Base-by-base conservation (phyloP, 768 basidiomycete species). In the Leccinellum luteum region DNA sequence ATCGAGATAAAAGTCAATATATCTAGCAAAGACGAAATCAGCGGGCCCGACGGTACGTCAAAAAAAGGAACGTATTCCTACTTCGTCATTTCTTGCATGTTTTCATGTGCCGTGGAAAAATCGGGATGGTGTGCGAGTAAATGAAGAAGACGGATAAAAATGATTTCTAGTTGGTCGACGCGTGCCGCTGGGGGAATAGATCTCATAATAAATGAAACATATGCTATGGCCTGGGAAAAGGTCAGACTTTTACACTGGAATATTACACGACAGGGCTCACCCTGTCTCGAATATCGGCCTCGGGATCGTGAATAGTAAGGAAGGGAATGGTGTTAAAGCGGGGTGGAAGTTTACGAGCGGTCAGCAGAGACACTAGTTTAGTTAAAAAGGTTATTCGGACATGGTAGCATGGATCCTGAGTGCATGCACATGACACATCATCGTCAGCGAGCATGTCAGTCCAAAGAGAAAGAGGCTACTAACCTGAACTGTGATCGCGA, bases 111-210 rank as follows among this genome's bases (percentile, higher is more conserved):
- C 45, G 77, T 79, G 19, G 79, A 80, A 65, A 94, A 95, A 72
- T 99, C 97, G 4, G 96, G 96, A 69, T 99, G 97, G 68, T 97
- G 95, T 0, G 94, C 92, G 5, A 98, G 78, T 1, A 94, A 73
- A 66, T 94, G 90, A 10, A 98, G 79, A 4, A 98, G 74, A 13
- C 96, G 87, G 44, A 95, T 83, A 64, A 98, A 90, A 2, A 88
- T 83, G 55, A 88, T 74, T 69, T 98, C 96, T 55, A 95, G 80
- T 51, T 83, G 74, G n/a, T 85, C 80, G 15, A 92, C 74, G 45
- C 81, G 79, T 28, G 83, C 64, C 14, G 75, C 88, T 85, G 66
- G 59, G 17, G 76, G 66, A 65, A 85, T 67, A 56, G 76, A 79
- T 54, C 71, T 76, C 51, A 81, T 73, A n/a, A 79, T 74, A 56